Evolutionary conservation across 768 basidiomycete species (phyloP), one percentile per base, ranked within the genome.

Genomic region (Rhizopogon vinicolor): DNA sequence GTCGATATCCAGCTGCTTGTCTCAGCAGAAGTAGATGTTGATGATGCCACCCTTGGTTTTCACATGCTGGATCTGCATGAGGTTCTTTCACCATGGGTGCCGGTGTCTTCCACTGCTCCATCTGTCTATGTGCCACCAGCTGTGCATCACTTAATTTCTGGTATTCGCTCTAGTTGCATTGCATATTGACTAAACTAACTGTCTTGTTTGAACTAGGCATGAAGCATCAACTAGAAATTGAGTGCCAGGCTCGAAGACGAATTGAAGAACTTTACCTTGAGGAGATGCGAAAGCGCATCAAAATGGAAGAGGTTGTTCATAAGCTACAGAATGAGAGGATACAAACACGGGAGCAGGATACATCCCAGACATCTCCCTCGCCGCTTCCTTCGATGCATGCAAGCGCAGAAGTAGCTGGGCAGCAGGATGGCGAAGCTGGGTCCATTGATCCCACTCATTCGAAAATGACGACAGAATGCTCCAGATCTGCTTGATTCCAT

Each of bases 21-120:
- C 3, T 37, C 48, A 37, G 5, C 48, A 16, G 19, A 49, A 22
- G 14, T 19, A 14, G 35, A 49, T 25, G 19, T 33, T 22, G 45
- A 46, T 18, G 37, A 55, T 25, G 31, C 37, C n/a, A 13, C 39
- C 40, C 22, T 35, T 44, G 68, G 65, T 45, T 75, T 75, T 51
- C 58, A 68, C 39, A 64, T 75, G 64, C 59, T 75, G 14, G 73
- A 68, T 29, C 29, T 69, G 25, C 64, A 66, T 2, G 74, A 75
- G 14, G 57, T 69, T 41, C 63, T 68, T 19, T 53, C 63, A 14
- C 73, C 74, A 5, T 72, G 73, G 73, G 63, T 67, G n/a, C 59
- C 69, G 6, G 57, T 64, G 45, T 51, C 58, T 46, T 49, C 60
- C 29, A 25, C 40, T 28, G 33, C 56, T 25, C 58, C 63, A 14